Conservation (phyloP, 805 yeast species). For the Sungouiella blattae region DNA sequence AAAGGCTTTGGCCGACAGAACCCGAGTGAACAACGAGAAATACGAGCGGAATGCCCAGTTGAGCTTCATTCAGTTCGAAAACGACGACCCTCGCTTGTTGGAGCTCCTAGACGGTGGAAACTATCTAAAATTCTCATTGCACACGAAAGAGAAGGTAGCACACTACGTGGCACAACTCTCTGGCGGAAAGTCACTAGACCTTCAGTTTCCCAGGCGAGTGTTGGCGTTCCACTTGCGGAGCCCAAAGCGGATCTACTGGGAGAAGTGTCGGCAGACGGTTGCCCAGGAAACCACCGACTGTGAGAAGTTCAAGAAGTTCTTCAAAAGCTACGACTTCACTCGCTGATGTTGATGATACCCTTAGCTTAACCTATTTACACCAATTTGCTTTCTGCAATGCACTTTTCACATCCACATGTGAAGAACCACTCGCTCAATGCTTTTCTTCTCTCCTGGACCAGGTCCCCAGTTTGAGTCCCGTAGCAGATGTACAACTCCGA, state of each 20-base stretch:
- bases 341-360: not conserved
- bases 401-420: conserved; percentile 49
- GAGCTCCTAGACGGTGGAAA: conserved; percentile 29
- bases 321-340: conserved; percentile 53
- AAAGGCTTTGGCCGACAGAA: conserved; percentile 42
- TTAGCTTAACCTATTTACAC: not conserved
- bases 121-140: conserved; percentile 33
- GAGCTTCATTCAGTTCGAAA: conserved; percentile 33
- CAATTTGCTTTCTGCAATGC: conserved; percentile 21
- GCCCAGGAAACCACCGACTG: conserved; percentile 64
- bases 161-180: conserved; percentile 10
- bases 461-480: conserved; percentile 47
- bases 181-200: conserved; percentile 48
- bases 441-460: conserved; percentile 37
- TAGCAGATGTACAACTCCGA: conserved; percentile 60
- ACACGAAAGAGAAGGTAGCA: conserved; percentile 14
- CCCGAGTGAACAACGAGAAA: conserved; percentile 44
- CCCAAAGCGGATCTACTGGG: conserved; percentile 72
- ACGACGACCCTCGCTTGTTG: conserved; percentile 16
- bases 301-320: conserved; percentile 55
- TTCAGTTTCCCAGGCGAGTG: conserved; percentile 82
- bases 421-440: conserved; percentile 57
- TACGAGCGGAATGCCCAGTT: conserved; percentile 41
- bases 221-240: conserved; percentile 59
- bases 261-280: conserved; percentile 62